phyloP scores from a whole-genome alignment of 768 basidiomycete genomes.

The Lentinula lateritia region DNA sequence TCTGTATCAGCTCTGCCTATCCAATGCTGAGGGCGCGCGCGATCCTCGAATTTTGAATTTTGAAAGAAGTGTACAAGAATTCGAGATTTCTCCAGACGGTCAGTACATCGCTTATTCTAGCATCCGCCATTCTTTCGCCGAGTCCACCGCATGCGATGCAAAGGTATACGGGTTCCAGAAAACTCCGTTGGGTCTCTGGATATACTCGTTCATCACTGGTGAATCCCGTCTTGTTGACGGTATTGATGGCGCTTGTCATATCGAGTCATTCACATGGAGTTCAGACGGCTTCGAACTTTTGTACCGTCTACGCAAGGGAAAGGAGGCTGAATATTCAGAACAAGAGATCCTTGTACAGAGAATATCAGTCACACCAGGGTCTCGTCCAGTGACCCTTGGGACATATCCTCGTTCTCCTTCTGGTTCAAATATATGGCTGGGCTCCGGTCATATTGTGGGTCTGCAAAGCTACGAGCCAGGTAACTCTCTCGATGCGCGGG shows the following conservation, averaged over 20 bases:
- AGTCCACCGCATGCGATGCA: slow-evolving; percentile 16
- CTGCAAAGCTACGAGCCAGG: slow-evolving; percentile 24
- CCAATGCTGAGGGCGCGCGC: background rate
- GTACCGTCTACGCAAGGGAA: slow-evolving; percentile 24
- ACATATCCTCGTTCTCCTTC: slow-evolving; percentile 27
- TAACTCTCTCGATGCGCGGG: slow-evolving; percentile 25
- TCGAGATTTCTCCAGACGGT: slow-evolving; percentile 28
- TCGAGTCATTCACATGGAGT: slow-evolving; percentile 28
- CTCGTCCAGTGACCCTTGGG: slow-evolving; percentile 15
- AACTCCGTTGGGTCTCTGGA: slow-evolving; percentile 17
- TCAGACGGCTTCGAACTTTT: slow-evolving; percentile 23
- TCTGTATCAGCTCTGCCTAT: slow-evolving; percentile 15
- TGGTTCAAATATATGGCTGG: slow-evolving; percentile 24
- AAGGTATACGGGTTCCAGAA: slow-evolving; percentile 20
- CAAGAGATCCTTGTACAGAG: slow-evolving; percentile 22
- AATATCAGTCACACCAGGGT: slow-evolving; percentile 14
- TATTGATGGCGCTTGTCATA: slow-evolving; percentile 14
- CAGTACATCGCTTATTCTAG: slow-evolving; percentile 23
- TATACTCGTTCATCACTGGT: slow-evolving; percentile 21
- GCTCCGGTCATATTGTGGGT: slow-evolving; percentile 21
- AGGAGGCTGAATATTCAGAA: slow-evolving; percentile 23
- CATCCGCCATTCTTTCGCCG: slow-evolving; percentile 13
- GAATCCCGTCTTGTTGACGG: slow-evolving; percentile 12
- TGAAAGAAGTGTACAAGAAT: slow-evolving; percentile 20
- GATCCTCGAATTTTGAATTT: slow-evolving; percentile 4